Base-by-base conservation (phyloP, 345 rosid species). In the Gossypium anomalum region DNA sequence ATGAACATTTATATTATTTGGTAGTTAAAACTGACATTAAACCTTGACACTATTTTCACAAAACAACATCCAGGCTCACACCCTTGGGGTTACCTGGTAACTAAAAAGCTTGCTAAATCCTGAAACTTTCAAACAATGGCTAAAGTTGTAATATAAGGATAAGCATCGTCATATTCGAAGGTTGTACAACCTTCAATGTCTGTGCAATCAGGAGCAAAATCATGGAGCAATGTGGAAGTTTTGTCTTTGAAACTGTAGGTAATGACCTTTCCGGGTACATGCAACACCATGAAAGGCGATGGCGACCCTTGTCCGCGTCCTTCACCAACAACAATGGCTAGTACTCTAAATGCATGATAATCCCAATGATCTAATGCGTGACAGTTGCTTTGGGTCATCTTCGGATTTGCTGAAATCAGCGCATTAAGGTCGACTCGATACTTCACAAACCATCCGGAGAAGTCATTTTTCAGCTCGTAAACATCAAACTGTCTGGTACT, bases 371-470 rank as follows among this genome's bases (percentile, higher is more conserved):
- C 67, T 6, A 45, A 59, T 9, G 68, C 49, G 13, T 67, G 55
- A 45, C 48, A 2, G 6, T 76, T 12, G 34, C 51, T 51, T 19
- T 58, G 44, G 70, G 83, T 87, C 71, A 75, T 75, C 73, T 80
- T 86, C 0, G 88, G 86, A 63, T 80, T 78, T 55, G 70, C 75
- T 1, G 66, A 56, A 60, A 66, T 81, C 47, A 83, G 55, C 13
- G 48, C 61, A 63, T 55, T 55, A 23, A 89, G 73, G 55, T 89
- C 82, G 41, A 84, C 80, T 9, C 11, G 56, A 61, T 81, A 60
- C 85, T 85, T 87, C 3, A 77, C 3, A 10, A 49, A 74, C 92
- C 90, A 88, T 38, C 67, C 77, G 10, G 76, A 77, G 41, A 73
- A 67, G 64, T 78, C 77, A n/a, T 2, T 68, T 66, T 74, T 75